Evolutionary conservation across 2,329 filamentous ascomycete genomes (phyloP), one percentile per base, ranked within the genome.

Genomic region (Simplicillium aogashimaense): DNA sequence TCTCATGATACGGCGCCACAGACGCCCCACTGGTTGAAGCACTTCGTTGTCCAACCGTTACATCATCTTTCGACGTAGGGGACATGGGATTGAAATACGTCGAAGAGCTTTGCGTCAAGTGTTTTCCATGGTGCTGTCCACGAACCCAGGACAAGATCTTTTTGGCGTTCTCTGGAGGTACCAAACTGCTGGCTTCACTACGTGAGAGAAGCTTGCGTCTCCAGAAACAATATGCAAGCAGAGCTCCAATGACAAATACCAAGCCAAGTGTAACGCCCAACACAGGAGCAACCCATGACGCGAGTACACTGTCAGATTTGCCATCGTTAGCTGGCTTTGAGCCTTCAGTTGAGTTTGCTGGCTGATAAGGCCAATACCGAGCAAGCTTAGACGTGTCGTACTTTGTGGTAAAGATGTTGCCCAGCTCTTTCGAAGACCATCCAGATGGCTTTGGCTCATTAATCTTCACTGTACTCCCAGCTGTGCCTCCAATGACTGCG

Each of bases 401-500:
- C 4, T 61, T 47, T 0, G 62, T 67, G 0, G 56, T 58, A 44
- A 86, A 84, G 14, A 84, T 56, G 4, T 53, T 54, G 0, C 53
- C 61, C 2, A 86, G 68, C 44, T 64, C 43, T 51, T 51, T 39
- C 58, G 65, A 37, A 0, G 63, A 65, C 72, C 77, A 84, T 3
- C 70, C 67, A 1, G 70, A 72, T 13, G 76, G 71, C 5, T 69
- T 64, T 2, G 85, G 86, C 0, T 69, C 66, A 0, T 76, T 85
- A 33, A 76, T 61, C 0, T 81, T 89, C n/a, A 86, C 86, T 11
- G 78, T 76, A 7, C 86, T 86, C 0, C 63, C 65, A 7, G 66
- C 67, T 42, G 70, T 63, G 10, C 86, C 86, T 17, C 86, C 86
- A 38, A 92, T 82, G 45, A 76, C 71, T 1, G 66, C 63, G 40